These are phyloP conservation scores for Steccherinum ochraceum DNA, from an alignment of 768 basidiomycete species.

Conservation along the genomic window DNA sequence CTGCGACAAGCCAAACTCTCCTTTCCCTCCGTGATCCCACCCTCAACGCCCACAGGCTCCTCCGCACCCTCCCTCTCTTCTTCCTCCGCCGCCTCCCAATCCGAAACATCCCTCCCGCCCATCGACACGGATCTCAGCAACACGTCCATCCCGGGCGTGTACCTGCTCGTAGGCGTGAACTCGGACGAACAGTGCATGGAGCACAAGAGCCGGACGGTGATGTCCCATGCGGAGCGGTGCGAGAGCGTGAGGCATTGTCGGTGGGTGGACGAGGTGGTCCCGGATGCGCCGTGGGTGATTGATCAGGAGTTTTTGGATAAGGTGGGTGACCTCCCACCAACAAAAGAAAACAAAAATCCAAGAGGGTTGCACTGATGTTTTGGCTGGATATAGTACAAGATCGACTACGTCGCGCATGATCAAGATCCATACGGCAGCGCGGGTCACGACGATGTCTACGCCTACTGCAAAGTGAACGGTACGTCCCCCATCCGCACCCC, in stretches of 20 bases:
- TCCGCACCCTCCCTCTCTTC: neutral
- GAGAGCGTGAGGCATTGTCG: conserved; percentile 94
- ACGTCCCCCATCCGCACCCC: conserved; percentile 14
- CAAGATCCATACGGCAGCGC: conserved; percentile 79
- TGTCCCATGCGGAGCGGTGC: conserved; percentile 86
- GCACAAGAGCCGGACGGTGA: conserved; percentile 80
- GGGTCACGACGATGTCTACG: conserved; percentile 85
- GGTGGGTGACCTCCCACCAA: too few species aligned
- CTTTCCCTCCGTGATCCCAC: conserved; percentile 36
- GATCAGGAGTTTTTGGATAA: conserved; percentile 76
- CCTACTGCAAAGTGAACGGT: conserved; percentile 77
- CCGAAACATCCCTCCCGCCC: neutral
- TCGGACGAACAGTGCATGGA: conserved; percentile 76
- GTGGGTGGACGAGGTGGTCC: conserved; percentile 93
- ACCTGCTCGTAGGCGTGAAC: conserved; percentile 90
- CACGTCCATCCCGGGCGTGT: conserved; percentile 43
- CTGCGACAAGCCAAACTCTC: conserved; percentile 94
- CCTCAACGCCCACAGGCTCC: neutral
- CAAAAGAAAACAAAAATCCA: too few species aligned
- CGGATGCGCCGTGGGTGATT: conserved; percentile 89
- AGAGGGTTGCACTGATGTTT: too few species aligned
- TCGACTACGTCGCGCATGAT: conserved; percentile 98
- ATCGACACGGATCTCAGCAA: neutral
- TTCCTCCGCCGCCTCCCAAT: neutral
- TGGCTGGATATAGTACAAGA: conserved; percentile 58